These are phyloP conservation scores for Paracoccidioides brasiliensis DNA, from an alignment of 2,329 filamentous ascomycete species.

Conservation along the genomic window DNA sequence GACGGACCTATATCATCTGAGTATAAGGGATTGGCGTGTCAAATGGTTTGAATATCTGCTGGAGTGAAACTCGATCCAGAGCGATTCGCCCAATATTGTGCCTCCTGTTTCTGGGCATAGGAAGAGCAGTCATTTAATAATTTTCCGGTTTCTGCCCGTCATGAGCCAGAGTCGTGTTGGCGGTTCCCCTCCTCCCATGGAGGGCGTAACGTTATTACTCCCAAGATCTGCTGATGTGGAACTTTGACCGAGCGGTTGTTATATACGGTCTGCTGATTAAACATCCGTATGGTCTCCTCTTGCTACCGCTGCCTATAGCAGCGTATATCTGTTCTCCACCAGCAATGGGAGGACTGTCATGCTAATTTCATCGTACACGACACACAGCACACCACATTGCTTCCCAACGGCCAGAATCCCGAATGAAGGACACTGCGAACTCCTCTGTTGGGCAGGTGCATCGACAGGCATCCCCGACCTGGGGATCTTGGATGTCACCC, in stretches of 20 bases:
- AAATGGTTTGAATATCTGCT: not conserved
- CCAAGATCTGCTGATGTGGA: not conserved
- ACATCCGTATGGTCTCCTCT: not conserved
- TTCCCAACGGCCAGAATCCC: not conserved
- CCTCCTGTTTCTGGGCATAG: not conserved
- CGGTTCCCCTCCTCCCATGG: not conserved
- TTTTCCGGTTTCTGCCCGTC: not conserved
- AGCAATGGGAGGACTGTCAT: not conserved
- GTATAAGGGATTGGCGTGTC: not conserved
- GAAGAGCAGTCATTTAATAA: not conserved
- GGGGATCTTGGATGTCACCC: not conserved
- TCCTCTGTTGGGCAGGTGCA: not conserved
- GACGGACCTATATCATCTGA: not conserved
- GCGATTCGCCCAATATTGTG: not conserved
- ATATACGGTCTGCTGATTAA: not conserved
- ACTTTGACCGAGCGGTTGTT: not conserved
- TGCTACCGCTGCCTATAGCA: not conserved
- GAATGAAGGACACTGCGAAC: not conserved
- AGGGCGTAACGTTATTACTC: not conserved
- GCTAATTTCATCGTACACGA: too few relatives aligned
- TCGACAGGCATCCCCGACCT: too few relatives aligned
- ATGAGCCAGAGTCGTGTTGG: not conserved
- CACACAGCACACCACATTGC: not conserved
- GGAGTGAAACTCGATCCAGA: not conserved
- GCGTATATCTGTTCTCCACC: not conserved